These are phyloP conservation scores for Ascochyta koolunga DNA, from an alignment of 2,329 filamentous ascomycete genomes.

Conservation along the genomic window DNA sequence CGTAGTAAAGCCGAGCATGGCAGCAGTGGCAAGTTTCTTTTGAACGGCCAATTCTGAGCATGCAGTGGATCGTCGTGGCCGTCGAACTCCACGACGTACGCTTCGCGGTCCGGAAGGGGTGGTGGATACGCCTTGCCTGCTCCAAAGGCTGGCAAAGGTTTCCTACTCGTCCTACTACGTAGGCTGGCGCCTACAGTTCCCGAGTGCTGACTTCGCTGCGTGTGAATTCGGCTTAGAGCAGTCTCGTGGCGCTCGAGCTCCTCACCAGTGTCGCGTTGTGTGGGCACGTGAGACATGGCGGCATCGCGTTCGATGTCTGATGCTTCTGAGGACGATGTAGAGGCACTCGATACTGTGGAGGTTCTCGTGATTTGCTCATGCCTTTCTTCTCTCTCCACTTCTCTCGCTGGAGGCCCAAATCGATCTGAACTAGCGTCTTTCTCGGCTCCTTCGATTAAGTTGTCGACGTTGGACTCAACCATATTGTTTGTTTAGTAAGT, in stretches of 20 bases:
- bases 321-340: slow-evolving; percentile 54
- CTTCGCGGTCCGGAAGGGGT: slow-evolving; percentile 69
- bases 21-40: slow-evolving; percentile 76
- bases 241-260: slow-evolving; percentile 71
- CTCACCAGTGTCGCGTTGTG: slow-evolving; percentile 60
- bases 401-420: slow-evolving; percentile 48
- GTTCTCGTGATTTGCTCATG: slow-evolving; percentile 61
- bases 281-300: slow-evolving; percentile 66
- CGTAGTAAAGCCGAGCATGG: slow-evolving; percentile 75
- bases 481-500: slow-evolving; percentile 34
- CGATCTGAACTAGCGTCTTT: slow-evolving; percentile 57
- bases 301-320: slow-evolving; percentile 48
- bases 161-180: slow-evolving; percentile 57
- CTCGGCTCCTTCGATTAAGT: slow-evolving; percentile 60
- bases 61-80: slow-evolving; percentile 83
- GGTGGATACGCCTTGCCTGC: slow-evolving; percentile 78
- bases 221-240: slow-evolving; percentile 73
- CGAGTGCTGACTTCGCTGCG: slow-evolving; percentile 72
- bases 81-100: slow-evolving; percentile 72
- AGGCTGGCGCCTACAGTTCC: slow-evolving; percentile 68
- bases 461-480: slow-evolving; percentile 59
- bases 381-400: slow-evolving; percentile 48
- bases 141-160: slow-evolving; percentile 71
- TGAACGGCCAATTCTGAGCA: slow-evolving; percentile 83
- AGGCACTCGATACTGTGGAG: slow-evolving; percentile 57